Percentiles rank a stretch among this genome's conserved stretches.
Conservation (phyloP, 345 rosid genomes). For the Noccaea bulbosa region DNA sequence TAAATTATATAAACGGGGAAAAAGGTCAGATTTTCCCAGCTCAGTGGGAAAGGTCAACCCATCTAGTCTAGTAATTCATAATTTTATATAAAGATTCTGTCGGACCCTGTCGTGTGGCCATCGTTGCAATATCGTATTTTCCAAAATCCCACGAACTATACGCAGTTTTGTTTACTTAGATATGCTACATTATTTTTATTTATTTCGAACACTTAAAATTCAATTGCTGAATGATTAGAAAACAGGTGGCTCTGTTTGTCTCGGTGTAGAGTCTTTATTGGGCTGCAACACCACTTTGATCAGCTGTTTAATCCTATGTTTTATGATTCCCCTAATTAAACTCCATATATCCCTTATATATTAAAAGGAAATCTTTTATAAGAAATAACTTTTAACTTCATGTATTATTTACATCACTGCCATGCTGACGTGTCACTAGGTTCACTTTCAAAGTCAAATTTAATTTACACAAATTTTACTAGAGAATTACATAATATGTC, state of each 20-base stretch:
- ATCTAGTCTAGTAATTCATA: conserved; percentile 18
- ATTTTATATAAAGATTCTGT: conserved; percentile 37
- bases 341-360: no score
- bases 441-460: no score
- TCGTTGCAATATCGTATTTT: conserved; percentile 32
- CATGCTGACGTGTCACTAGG: no score
- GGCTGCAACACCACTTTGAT: conserved; percentile 16
- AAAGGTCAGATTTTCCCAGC: conserved; percentile 34
- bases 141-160: conserved; percentile 33
- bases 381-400: no score
- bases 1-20: not conserved
- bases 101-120: conserved; percentile 39
- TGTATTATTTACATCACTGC: no score
- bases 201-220: conserved; percentile 14
- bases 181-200: not conserved
- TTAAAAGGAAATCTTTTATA: no score
- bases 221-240: conserved; percentile 39
- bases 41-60: conserved; percentile 47
- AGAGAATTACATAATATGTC: no score
- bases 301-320: conserved; percentile 29
- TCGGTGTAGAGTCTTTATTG: not conserved
- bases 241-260: conserved; percentile 30
- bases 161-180: conserved; percentile 18
- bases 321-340: conserved; percentile 5
- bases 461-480: no score